Percentiles rank a stretch among this genome's conserved stretches.
phyloP scores from a whole-genome alignment of 306 rosid genomes.

The Cicer pinnatifidum region DNA sequence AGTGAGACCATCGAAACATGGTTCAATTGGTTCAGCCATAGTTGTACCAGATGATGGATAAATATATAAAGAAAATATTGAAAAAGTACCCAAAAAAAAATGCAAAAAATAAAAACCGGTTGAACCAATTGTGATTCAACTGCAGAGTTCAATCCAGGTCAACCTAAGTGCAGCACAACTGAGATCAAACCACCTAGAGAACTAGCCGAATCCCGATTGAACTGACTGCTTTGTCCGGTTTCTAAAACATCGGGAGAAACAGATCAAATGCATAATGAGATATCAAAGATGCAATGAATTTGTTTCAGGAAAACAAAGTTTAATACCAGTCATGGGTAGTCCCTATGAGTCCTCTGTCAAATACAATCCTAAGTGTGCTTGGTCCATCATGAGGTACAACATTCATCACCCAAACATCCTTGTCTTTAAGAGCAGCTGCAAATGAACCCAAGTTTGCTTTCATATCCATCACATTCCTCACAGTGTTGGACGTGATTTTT shows the following conservation, averaged over 20 bases:
- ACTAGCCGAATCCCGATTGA: no score
- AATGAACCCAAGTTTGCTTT: slow-evolving; percentile 88
- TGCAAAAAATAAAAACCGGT: no score
- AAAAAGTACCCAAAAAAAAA: no score
- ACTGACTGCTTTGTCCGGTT: no score
- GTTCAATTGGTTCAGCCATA: no score
- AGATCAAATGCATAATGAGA: not conserved
- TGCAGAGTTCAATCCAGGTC: no score
- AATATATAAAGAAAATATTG: no score
- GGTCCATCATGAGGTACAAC: slow-evolving; percentile 86
- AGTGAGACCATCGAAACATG: no score
- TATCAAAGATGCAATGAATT: not conserved
- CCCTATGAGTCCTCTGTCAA: slow-evolving; percentile 93
- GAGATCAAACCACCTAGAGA: no score
- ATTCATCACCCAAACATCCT: slow-evolving; percentile 97
- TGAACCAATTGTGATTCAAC: no score
- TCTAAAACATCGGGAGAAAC: not conserved
- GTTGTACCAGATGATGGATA: no score
- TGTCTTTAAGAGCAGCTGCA: slow-evolving; percentile 78
- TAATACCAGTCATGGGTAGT: slow-evolving; percentile 71
- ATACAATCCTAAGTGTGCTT: slow-evolving; percentile 78
- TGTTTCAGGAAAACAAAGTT: slow-evolving; percentile 19
- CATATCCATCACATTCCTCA: slow-evolving; percentile 95
- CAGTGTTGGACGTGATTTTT: slow-evolving; percentile 59
- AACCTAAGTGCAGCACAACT: no score